Conservation (phyloP, 1,284 basidiomycete genomes). For the Chiua sp. region DNA sequence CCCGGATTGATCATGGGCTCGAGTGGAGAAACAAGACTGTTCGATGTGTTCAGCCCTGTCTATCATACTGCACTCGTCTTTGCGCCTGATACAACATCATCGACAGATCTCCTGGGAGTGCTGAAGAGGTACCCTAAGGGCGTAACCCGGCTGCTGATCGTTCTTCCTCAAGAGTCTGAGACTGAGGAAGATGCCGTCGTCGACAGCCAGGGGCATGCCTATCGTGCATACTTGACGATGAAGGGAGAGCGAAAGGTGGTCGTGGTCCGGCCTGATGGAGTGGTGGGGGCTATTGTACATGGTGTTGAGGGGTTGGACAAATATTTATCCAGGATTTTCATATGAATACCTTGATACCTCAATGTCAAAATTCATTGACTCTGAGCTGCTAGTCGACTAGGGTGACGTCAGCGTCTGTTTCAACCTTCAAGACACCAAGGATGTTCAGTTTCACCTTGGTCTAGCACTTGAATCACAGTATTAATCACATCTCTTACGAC, state of each 20-base stretch:
- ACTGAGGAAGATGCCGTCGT: conserved; percentile 9
- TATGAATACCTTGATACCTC: background rate
- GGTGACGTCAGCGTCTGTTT: too few species aligned
- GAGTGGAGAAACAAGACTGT: conserved; percentile 21
- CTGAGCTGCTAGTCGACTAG: too few species aligned
- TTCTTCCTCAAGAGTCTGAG: conserved; percentile 17
- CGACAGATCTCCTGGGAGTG: conserved; percentile 8
- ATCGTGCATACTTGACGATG: conserved; percentile 23
- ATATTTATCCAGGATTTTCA: conserved; percentile 33
- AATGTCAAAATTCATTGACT: too few species aligned
- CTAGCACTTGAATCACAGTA: too few species aligned
- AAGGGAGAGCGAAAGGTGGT: conserved; percentile 21
- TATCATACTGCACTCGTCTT: conserved; percentile 35
- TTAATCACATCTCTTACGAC: too few species aligned
- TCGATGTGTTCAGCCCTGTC: conserved; percentile 26
- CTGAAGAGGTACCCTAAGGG: conserved; percentile 6
- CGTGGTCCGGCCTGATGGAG: conserved; percentile 44
- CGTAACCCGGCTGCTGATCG: conserved; percentile 8
- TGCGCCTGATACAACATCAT: conserved; percentile 4
- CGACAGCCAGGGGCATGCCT: conserved; percentile 24
- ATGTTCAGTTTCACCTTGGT: too few species aligned
- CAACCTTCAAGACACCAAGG: too few species aligned
- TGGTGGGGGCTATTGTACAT: conserved; percentile 41
- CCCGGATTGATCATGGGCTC: conserved; percentile 9
- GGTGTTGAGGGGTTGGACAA: conserved; percentile 32